Evolutionary conservation across 306 rosid genomes (phyloP).

Genomic region (Lotus japonicus): DNA sequence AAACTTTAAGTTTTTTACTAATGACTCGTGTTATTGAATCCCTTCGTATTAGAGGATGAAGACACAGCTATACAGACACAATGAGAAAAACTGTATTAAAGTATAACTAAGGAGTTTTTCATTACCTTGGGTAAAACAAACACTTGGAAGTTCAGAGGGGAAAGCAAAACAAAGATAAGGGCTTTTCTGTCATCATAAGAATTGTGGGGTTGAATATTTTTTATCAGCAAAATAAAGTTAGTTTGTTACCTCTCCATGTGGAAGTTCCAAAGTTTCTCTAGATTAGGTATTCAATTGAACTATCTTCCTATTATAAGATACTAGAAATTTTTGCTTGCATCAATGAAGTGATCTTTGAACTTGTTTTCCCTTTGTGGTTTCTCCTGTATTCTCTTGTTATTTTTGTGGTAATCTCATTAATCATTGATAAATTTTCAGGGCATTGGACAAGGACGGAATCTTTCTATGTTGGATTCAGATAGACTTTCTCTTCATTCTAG

Average conservation of each 20-base stretch:
- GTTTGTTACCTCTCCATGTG: too few relatives aligned
- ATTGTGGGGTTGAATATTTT: not conserved
- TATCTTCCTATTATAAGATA: too few relatives aligned
- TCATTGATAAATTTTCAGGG: constrained; percentile 46
- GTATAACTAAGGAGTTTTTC: too few relatives aligned
- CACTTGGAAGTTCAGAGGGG: not conserved
- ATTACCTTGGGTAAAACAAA: not conserved
- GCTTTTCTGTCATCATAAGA: not conserved
- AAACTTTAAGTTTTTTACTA: too few relatives aligned
- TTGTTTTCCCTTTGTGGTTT: not conserved
- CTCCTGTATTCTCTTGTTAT: not conserved
- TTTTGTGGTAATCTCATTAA: constrained; percentile 3
- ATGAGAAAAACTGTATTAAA: too few relatives aligned
- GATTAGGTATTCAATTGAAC: too few relatives aligned
- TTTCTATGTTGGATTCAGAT: constrained; percentile 56
- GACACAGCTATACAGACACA: too few relatives aligned
- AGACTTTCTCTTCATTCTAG: constrained; percentile 81
- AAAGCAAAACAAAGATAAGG: not conserved
- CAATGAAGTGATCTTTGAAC: not conserved
- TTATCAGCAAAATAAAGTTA: too few relatives aligned
- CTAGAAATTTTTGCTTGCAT: not conserved
- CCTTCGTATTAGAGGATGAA: too few relatives aligned
- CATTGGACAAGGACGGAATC: constrained; percentile 53
- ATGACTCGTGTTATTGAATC: too few relatives aligned
- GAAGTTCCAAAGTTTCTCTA: too few relatives aligned